Evolutionary conservation across 2,329 filamentous ascomycete genomes (phyloP).

Genomic region (Metarhizium sp.): DNA sequence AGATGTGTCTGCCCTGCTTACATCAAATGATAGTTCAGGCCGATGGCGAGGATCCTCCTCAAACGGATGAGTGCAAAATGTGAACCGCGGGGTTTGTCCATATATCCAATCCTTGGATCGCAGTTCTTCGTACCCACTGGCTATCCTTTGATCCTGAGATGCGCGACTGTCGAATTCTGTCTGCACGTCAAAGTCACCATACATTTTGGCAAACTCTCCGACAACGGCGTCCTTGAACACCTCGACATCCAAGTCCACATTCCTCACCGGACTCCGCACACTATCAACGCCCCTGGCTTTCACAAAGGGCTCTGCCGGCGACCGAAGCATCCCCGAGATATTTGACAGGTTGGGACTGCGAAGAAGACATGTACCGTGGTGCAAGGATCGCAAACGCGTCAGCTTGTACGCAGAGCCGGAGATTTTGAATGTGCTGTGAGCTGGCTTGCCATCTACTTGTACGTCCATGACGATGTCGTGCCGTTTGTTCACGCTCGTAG

Average conservation of each 20-base stretch:
- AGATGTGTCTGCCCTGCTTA: conserved; percentile 20
- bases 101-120: conserved; percentile 68
- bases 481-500: conserved; percentile 71
- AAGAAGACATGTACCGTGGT: conserved; percentile 88
- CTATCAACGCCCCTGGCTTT: conserved; percentile 82
- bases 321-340: conserved; percentile 63
- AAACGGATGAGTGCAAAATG: conserved; percentile 53
- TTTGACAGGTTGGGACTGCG: conserved; percentile 61
- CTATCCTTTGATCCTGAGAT: conserved; percentile 39
- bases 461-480: conserved; percentile 82
- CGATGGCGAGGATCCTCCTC: conserved; percentile 48
- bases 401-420: conserved; percentile 95
- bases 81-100: conserved; percentile 78
- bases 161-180: conserved; percentile 39
- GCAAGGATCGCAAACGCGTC: conserved; percentile 68
- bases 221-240: conserved; percentile 48
- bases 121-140: conserved; percentile 20
- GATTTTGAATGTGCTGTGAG: conserved; percentile 55
- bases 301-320: conserved; percentile 70
- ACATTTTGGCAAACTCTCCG: conserved; percentile 58
- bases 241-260: conserved; percentile 50
- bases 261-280: conserved; percentile 74
- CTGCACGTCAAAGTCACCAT: conserved; percentile 35
- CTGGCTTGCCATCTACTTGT: conserved; percentile 8
- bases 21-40: conserved; percentile 36